Evolutionary conservation across 495 filamentous ascomycete species (phyloP).

Genomic region (Penicillium samsonianum): DNA sequence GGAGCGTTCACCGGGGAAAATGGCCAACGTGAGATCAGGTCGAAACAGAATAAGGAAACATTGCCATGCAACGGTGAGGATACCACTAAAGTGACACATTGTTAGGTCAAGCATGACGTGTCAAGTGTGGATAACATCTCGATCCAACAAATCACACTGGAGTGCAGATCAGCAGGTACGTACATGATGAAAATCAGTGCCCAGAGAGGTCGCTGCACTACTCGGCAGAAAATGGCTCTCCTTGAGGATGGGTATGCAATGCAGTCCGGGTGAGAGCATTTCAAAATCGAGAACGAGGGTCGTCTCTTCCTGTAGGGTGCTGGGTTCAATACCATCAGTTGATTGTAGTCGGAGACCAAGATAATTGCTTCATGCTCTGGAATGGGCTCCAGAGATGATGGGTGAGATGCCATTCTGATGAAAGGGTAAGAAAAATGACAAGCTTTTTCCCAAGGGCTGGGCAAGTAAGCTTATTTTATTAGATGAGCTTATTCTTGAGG

Average conservation of each 20-base stretch:
- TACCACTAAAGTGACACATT: conserved; percentile 7
- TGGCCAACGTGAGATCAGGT: conserved; percentile 36
- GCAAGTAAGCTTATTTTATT: conserved; percentile 1
- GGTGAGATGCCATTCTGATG: conserved; percentile 2
- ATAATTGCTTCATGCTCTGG: neutral
- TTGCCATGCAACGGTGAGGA: conserved; percentile 10
- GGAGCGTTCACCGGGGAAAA: conserved; percentile 26
- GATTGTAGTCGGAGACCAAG: neutral
- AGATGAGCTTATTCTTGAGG: too few relatives aligned
- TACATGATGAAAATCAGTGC: conserved; percentile 14
- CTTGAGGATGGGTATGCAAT: conserved; percentile 1
- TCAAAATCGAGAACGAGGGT: conserved; percentile 8
- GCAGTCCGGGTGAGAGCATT: conserved; percentile 12
- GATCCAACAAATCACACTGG: neutral
- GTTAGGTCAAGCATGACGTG: neutral
- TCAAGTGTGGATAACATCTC: neutral
- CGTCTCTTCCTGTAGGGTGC: neutral
- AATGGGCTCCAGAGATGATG: neutral
- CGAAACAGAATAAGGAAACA: conserved; percentile 6
- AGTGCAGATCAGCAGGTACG: neutral
- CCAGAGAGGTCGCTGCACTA: conserved; percentile 9
- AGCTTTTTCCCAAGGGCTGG: neutral
- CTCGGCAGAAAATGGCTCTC: conserved; percentile 4
- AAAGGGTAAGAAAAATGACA: neutral
- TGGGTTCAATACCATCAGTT: neutral